Evolutionary conservation across 2,329 filamentous ascomycete genomes (phyloP), one percentile per base, ranked within the genome.

Genomic region (Calonectria montana): DNA sequence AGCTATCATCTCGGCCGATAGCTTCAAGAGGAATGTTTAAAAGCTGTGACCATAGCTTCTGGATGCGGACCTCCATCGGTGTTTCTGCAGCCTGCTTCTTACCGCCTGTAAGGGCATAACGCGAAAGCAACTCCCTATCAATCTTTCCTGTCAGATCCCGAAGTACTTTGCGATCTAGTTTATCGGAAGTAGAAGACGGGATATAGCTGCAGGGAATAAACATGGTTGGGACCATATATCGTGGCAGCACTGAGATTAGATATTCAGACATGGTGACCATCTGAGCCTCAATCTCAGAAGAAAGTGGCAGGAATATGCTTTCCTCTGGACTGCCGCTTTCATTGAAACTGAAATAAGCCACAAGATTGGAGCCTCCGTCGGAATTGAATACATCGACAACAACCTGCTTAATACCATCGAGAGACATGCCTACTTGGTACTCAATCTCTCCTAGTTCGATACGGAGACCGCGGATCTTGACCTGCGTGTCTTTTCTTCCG

Each of bases 381-480:
- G 57, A 41, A n/a, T 43, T 43, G 9, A 62, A 43, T 18, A 71
- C 41, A 37, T 61, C 65, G 8, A 48, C 65, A 21, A 43, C 43
- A 37, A 62, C 55, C n/a, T 68, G 65, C 25, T 50, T 45, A 10
- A 45, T 59, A 13, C 37, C 43, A 9, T 45, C 10, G 1, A 50
- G 16, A 3, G 53, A 48, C 7, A 21, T 37, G 5, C 66, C 50
- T 10, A 69, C 35, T 29, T 64, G 57, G 47, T 69, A 43, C 45
- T 69, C 66, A 31, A 69, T 35, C 23, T 69, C 66, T 0, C 68
- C 75, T 1, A 77, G 65, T 68, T 83, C 81, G 37, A 83, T 64
- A 7, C 81, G 77, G 16, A 82, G 77, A 15, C 81, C 81, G 23
- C 79, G 76, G 15, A 83, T 74, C 70, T 82, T 82, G 65, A 81